Conservation (phyloP, 75 land plant species). For the Sequoia sempervirens region DNA sequence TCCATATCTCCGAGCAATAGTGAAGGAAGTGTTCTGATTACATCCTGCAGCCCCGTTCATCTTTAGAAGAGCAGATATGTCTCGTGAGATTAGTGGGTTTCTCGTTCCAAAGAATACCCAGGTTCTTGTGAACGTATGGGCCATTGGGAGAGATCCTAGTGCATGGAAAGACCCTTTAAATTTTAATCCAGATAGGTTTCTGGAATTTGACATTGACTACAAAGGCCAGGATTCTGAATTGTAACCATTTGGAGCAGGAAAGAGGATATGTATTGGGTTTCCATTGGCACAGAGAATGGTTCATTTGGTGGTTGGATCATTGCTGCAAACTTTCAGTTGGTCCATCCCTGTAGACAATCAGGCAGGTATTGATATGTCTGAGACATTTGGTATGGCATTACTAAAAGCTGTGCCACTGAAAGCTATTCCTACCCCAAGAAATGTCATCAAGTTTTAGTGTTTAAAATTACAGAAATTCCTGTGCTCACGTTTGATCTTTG, state of each 20-base stretch:
- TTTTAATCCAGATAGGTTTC: conserved; percentile 11
- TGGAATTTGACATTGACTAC: background rate
- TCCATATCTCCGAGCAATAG: conserved; percentile 3
- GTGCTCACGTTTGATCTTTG: too few species aligned
- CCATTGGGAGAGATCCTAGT: conserved; percentile 4
- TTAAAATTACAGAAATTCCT: too few species aligned
- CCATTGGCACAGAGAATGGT: conserved; percentile 14
- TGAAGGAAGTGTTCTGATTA: conserved; percentile 11
- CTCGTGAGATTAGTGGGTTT: background rate
- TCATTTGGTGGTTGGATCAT: conserved; percentile 11
- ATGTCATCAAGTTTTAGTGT: background rate
- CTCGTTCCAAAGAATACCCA: conserved; percentile 2
- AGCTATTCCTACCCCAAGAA: background rate
- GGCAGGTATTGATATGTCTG: background rate
- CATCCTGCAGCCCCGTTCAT: conserved; percentile 15
- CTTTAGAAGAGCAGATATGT: background rate
- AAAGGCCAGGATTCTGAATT: conserved; percentile 14
- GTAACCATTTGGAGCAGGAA: conserved; percentile 24
- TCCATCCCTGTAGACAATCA: conserved; percentile 1
- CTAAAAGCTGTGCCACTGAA: conserved; percentile 4
- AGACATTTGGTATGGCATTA: background rate
- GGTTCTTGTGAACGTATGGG: conserved; percentile 9
- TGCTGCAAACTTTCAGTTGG: conserved; percentile 20
- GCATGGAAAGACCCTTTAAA: conserved; percentile 1
- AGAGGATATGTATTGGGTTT: conserved; percentile 20